Conservation (phyloP, 345 rosid species). For the Euphorbia lathyris region DNA sequence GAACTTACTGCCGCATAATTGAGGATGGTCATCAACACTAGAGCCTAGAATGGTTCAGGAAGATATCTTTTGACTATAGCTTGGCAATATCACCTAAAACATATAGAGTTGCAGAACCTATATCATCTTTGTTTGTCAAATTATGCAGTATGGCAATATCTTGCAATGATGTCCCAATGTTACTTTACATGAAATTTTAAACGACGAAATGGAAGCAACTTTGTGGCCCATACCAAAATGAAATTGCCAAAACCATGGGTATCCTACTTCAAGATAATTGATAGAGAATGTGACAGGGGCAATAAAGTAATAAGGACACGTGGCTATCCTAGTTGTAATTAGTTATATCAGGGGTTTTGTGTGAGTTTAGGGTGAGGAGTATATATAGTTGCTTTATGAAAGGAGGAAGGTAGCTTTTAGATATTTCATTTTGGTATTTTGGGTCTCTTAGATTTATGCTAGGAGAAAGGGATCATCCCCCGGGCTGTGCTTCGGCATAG, state of each 20-base stretch:
- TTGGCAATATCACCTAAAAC: not conserved
- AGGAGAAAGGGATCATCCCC: too few species aligned
- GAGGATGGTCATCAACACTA: not conserved
- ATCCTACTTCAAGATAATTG: not conserved
- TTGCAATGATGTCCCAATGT: not conserved
- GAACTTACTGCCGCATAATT: not conserved
- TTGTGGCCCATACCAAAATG: not conserved
- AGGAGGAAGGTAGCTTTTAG: too few species aligned
- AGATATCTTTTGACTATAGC: not conserved
- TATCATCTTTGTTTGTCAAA: not conserved
- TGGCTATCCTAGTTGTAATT: too few species aligned
- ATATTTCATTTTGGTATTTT: too few species aligned
- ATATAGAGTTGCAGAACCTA: not conserved
- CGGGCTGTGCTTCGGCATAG: too few species aligned
- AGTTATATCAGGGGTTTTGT: too few species aligned
- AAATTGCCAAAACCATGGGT: not conserved
- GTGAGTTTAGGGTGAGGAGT: too few species aligned
- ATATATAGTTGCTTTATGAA: too few species aligned
- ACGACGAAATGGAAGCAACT: not conserved
- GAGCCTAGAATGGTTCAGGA: not conserved
- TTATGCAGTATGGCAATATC: not conserved
- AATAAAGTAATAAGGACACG: too few species aligned
- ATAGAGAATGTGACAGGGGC: too few species aligned
- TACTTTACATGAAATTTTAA: not conserved
- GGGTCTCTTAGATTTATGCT: too few species aligned